These are phyloP conservation scores for Handroanthus guayacan DNA, from an alignment of 257 asterid genomes.

Conservation along the genomic window DNA sequence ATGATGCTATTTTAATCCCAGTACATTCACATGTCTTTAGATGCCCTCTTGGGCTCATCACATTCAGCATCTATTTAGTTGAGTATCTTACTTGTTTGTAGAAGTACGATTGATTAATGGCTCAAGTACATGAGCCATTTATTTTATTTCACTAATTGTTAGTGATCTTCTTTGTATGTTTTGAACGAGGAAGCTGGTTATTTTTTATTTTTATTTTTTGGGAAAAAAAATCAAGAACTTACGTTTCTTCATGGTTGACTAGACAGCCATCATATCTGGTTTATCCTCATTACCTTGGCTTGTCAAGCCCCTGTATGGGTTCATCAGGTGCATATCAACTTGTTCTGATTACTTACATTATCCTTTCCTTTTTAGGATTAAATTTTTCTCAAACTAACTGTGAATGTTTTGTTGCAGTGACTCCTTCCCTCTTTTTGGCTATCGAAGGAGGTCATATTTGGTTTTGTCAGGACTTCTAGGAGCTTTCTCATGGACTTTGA, in stretches of 20 bases:
- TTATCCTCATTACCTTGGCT: conserved; percentile 94
- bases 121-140: conserved; percentile 13
- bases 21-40: not conserved
- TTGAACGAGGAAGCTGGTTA: conserved; percentile 23
- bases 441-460: conserved; percentile 95
- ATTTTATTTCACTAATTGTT: not conserved
- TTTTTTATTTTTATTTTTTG: not conserved
- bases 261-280: conserved; percentile 97
- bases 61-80: conserved; percentile 14
- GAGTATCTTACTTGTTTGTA: not conserved
- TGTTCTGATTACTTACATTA: conserved; percentile 27
- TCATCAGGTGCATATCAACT: conserved; percentile 72
- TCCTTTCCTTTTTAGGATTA: conserved; percentile 3
- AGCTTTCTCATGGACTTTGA: conserved; percentile 92
- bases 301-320: conserved; percentile 93
- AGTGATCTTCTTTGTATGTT: conserved; percentile 7
- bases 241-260: conserved; percentile 56
- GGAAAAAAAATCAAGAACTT: conserved; percentile 41
- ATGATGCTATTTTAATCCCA: conserved; percentile 10
- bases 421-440: conserved; percentile 93
- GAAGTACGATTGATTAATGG: not conserved
- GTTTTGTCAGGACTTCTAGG: conserved; percentile 95
- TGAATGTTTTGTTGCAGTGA: conserved; percentile 56
- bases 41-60: not conserved
- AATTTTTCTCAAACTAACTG: conserved; percentile 13